phyloP scores from a whole-genome alignment of 768 basidiomycete species.

The Amanita thiersii region DNA sequence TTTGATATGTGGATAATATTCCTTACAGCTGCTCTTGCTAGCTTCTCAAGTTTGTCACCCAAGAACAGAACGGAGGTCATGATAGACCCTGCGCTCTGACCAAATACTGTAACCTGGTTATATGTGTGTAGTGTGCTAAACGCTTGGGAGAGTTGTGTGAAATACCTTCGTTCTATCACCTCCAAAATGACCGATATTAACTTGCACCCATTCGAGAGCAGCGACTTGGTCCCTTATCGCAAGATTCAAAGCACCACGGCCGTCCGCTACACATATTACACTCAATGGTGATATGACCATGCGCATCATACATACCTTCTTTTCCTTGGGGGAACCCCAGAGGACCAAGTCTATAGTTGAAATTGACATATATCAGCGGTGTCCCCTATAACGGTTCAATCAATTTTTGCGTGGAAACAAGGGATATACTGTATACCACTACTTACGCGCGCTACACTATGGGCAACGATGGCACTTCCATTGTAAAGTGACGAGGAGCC shows the following conservation, averaged over 20 bases:
- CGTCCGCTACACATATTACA: constrained; percentile 16
- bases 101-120: constrained; percentile 34
- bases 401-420: too few species aligned
- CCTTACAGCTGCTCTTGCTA: constrained; percentile 25
- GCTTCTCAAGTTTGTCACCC: constrained; percentile 17
- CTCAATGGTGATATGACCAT: background rate
- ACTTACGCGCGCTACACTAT: constrained; percentile 17
- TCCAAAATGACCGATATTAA: constrained; percentile 46
- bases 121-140: background rate
- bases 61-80: constrained; percentile 28
- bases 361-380: constrained; percentile 37
- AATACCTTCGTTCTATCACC: constrained; percentile 41
- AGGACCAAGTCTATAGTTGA: constrained; percentile 41
- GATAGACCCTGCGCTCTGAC: constrained; percentile 42
- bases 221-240: constrained; percentile 30
- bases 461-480: constrained; percentile 16
- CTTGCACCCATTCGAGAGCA: constrained; percentile 42
- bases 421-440: background rate
- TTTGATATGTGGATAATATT: background rate
- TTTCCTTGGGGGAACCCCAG: constrained; percentile 37
- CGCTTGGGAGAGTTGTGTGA: background rate
- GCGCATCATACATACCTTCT: constrained; percentile 14
- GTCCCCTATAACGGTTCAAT: constrained; percentile 16
- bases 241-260: constrained; percentile 26
- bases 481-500: constrained; percentile 19